Conservation (phyloP, 2,329 filamentous ascomycete species). For the Scopulariopsis brevicaulis region DNA sequence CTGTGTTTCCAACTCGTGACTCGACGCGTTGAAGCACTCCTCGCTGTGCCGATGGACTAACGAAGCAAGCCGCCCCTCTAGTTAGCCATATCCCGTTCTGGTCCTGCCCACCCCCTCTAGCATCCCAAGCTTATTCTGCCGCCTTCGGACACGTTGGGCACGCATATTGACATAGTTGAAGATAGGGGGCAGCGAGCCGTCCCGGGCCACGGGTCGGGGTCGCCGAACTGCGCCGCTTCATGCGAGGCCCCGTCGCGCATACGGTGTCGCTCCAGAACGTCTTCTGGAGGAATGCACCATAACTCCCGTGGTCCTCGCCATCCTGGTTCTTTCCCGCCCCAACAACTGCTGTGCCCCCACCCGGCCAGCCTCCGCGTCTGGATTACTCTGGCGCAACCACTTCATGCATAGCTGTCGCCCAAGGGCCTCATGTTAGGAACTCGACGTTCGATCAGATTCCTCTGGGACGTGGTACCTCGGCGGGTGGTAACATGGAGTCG, state of each 20-base stretch:
- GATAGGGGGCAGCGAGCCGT: not conserved
- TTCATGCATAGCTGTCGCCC: not conserved
- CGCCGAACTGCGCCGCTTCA: not conserved
- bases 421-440: not conserved
- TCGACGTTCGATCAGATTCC: not conserved
- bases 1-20: not conserved
- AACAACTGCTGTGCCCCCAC: not conserved
- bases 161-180: not conserved
- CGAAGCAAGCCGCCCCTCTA: not conserved
- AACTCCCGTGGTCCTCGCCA: not conserved
- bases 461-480: not conserved
- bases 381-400: not conserved
- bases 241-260: not conserved
- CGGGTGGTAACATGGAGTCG: not conserved
- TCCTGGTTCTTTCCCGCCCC: not conserved
- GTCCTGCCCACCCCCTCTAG: not conserved
- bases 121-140: not conserved
- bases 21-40: not conserved
- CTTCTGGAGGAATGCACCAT: not conserved
- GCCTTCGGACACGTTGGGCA: no score
- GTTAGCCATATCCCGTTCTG: not conserved
- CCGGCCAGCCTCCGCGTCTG: not conserved
- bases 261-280: not conserved
- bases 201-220: not conserved
- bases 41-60: not conserved